These are phyloP conservation scores for Leucocoprinus birnbaumii DNA, from an alignment of 768 basidiomycete species.

Conservation along the genomic window DNA sequence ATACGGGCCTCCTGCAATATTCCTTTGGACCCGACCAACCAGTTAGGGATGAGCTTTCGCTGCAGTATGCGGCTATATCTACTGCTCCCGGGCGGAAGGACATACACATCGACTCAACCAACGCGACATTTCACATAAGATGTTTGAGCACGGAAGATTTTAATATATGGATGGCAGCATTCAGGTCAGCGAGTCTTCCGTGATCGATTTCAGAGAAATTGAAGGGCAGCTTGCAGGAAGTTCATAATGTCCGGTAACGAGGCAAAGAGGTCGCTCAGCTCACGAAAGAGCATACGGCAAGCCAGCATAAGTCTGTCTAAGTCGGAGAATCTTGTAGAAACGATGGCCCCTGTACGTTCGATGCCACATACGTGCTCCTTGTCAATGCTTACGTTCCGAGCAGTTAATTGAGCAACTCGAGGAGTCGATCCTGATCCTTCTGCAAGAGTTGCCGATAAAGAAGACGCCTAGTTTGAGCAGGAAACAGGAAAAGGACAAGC, in stretches of 20 bases:
- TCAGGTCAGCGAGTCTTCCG: conserved; percentile 47
- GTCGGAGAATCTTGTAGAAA: conserved; percentile 53
- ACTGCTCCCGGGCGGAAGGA: conserved; percentile 72
- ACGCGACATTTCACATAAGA: conserved; percentile 80
- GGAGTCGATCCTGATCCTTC: conserved; percentile 41
- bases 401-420: conserved; percentile 65
- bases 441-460: conserved; percentile 36
- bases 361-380: not conserved
- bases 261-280: conserved; percentile 38
- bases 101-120: conserved; percentile 76
- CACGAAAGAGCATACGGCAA: conserved; percentile 38
- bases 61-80: conserved; percentile 74
- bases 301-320: conserved; percentile 44
- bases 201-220: conserved; percentile 10
- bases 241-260: conserved; percentile 55
- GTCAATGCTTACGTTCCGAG: not conserved
- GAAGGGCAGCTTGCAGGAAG: conserved; percentile 41
- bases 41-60: conserved; percentile 63
- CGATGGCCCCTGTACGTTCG: conserved; percentile 58
- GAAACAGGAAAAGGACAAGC: conserved; percentile 50
- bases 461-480: conserved; percentile 36
- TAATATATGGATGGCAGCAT: conserved; percentile 67
- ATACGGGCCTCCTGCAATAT: conserved; percentile 71
- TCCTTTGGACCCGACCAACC: conserved; percentile 72
- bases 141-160: conserved; percentile 74